Evolutionary conservation across 495 filamentous ascomycete species (phyloP).

Genomic region (Cercophora newfieldiana): DNA sequence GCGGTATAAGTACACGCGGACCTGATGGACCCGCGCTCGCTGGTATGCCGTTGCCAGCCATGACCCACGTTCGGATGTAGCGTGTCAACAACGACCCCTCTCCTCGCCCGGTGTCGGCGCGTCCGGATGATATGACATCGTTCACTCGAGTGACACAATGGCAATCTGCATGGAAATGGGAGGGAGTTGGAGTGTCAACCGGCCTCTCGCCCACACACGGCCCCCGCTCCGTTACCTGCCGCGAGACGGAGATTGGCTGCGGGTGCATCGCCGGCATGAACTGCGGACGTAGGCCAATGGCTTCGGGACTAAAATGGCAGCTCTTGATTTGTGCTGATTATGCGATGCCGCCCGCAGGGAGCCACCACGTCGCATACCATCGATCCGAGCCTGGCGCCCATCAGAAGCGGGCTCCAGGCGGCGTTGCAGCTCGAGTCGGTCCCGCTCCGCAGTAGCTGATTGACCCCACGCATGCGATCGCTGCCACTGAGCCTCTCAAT

Average conservation of each 20-base stretch:
- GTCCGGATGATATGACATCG: neutral
- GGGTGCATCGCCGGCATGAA: neutral
- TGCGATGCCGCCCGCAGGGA: neutral
- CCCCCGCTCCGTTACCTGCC: neutral
- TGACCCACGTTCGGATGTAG: neutral
- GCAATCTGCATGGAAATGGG: constrained; percentile 3
- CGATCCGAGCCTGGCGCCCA: neutral
- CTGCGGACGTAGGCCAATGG: constrained; percentile 9
- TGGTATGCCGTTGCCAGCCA: neutral
- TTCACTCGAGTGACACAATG: constrained; percentile 1
- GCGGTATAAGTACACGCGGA: constrained; percentile 44
- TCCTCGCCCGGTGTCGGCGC: constrained; percentile 6
- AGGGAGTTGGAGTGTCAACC: neutral
- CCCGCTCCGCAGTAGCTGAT: constrained; percentile 2
- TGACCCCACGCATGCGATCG: constrained; percentile 1
- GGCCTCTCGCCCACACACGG: neutral
- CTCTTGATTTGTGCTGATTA: constrained; percentile 1
- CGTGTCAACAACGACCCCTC: neutral
- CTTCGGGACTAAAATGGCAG: neutral
- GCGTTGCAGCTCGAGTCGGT: constrained; percentile 7
- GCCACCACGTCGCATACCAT: neutral
- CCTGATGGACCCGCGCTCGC: neutral
- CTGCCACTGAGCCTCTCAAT: constrained; percentile 4
- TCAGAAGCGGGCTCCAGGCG: neutral
- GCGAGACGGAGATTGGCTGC: neutral